Base-by-base conservation (phyloP, 2,329 filamentous ascomycete species). In the Colletotrichum theobromicola region DNA sequence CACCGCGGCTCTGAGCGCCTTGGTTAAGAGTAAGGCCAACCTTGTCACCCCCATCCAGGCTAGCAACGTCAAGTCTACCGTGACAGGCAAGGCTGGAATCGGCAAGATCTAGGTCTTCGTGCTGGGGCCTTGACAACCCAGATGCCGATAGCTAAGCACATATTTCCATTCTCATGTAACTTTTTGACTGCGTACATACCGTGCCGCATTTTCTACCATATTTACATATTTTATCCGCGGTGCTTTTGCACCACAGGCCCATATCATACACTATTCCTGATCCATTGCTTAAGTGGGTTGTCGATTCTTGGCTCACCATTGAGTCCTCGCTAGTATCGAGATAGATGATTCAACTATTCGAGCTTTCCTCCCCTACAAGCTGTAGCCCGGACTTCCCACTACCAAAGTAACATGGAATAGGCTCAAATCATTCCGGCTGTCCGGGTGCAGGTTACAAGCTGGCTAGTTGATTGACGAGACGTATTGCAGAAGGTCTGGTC, bases 1-100 rank as follows among this genome's bases (percentile, higher is more conserved):
- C 46, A 64, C 64, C 24, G 16, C 32, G 2, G 64, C 32, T 13
- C 42, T 77, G 2, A 69, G 57, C n/a, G 73, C 46, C 1, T 65
- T 79, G 13, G 77, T 69, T 8, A 42, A 75, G 50, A 55, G 72
- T 58, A 77, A 79, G 74, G 65, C 42, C 21, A 69, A 65, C 37
- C 74, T 79, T 46, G 70, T 72, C n/a, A 37, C 13, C 2, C 64
- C 64, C 3, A 67, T 67, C 1, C 46, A 57, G 30, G 50, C 50
- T n/a, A 58, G 64, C 64, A 67, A 67, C 13, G 50, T 67, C 50
- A 67, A 57, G 50, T 24, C 46, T 5, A 57, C 50, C 12, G 50
- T 67, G 21, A 57, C 30, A 0, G 18, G 64, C 21, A 58, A 58
- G 15, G 46, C 46, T 13, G 64, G 64, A 13, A 58, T 67, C 4